Base-by-base conservation (phyloP, 2,329 filamentous ascomycete genomes). In the Pseudogymnoascus sp. region DNA sequence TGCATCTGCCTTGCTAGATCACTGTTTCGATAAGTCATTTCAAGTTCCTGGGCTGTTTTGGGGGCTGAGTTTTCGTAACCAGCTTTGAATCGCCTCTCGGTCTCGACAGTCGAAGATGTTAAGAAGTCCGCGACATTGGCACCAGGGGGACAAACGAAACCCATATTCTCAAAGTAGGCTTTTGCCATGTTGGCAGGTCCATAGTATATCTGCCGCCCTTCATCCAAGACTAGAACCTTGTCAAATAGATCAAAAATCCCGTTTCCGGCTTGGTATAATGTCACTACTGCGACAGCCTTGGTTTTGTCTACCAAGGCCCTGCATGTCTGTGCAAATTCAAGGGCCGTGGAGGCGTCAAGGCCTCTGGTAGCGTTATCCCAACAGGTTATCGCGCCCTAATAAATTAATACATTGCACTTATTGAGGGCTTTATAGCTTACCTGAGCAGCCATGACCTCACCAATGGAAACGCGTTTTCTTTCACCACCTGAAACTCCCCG, bases 181-280 rank as follows among this genome's bases (percentile, higher is more conserved):
- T 79, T 75, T 0, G 87, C 87, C 65, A 86, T 77, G 5, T 78
- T 74, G 66, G 79, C 76, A 0, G 85, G 80, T 0, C 87, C 87
- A 66, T 87, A 89, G 75, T 82, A 90, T 56, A 88, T 79, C 68
- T 89, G 73, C 65, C 85, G 84, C 56, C 87, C 87, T 64, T 85
- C 81, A 59, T 89, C 86, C 3, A 90, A 78, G 7, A 90, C 81
- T 0, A 89, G 77, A 0, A 89, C 86, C 69, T 89, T 90, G 71
- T 90, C 86, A 70, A 90, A 89, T 0, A 86, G 78, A 25, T 88
- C 77, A 71, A 88, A 89, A 64, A 90, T 89, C 23, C 82, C 84
- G 62, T 90, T 88, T 5, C 85, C 85, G 2, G 88, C 87, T 70
- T 90, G 88, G 70, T 90, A 90, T 0, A 89, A 77, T 0, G 85